Evolutionary conservation across 2,329 filamentous ascomycete species (phyloP), one percentile per base, ranked within the genome.

Genomic region (Xylaria hypoxylon): DNA sequence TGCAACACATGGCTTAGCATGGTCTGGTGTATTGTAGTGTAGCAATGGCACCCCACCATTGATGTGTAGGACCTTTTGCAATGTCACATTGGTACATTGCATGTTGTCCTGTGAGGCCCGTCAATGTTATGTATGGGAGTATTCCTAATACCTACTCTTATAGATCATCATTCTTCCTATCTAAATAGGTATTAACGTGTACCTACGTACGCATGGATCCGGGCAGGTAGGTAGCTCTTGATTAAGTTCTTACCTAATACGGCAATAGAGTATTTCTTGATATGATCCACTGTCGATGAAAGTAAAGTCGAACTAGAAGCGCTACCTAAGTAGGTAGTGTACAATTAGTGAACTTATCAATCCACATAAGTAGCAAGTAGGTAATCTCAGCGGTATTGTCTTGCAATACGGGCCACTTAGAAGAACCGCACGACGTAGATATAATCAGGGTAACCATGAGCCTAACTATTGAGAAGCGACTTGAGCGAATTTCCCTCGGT

Each of bases 161-260:
- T n/a, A n/a, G n/a, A n/a, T n/a, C n/a, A n/a, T n/a, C n/a, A n/a
- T n/a, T n/a, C n/a, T n/a, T n/a, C n/a, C n/a, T n/a, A n/a, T n/a
- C n/a, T n/a, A n/a, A n/a, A n/a, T n/a, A n/a, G n/a, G n/a, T n/a
- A n/a, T n/a, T n/a, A n/a, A n/a, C n/a, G n/a, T n/a, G n/a, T n/a
- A n/a, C n/a, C n/a, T n/a, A n/a, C n/a, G n/a, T n/a, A n/a, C n/a
- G n/a, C n/a, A n/a, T 19, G 40, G 65, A 58, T 56, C 50, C 48
- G 53, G 62, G 62, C 53, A 68, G 40, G 48, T 35, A 65, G 59
- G 31, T 59, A 68, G 59, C 33, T 59, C 53, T 59, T 51, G 58
- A 68, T 68, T 65, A 65, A 31, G 66, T 68, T 68, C 66, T 68
- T 68, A 68, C 66, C 53, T 68, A 68, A 68, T 68, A 68, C 58